These are phyloP conservation scores for Patellifolia procumbens DNA, from an alignment of 179 eudicot genomes.

Conservation along the genomic window DNA sequence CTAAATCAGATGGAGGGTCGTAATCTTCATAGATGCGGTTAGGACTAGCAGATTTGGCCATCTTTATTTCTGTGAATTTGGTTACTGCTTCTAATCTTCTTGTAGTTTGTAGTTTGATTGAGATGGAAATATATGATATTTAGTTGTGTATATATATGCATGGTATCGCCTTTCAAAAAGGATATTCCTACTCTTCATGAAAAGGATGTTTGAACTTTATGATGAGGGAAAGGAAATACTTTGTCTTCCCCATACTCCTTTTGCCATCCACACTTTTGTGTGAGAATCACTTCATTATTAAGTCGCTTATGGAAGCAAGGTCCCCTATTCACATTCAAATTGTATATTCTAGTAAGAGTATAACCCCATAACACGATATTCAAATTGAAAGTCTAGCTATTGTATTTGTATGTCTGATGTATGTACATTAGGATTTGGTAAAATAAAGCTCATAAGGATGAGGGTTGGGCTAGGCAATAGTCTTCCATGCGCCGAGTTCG, in stretches of 20 bases:
- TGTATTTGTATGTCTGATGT: too few species aligned
- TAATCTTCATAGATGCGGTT: conserved; percentile 29
- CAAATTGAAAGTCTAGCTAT: too few species aligned
- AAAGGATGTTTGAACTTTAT: conserved; percentile 26
- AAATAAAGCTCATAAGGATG: too few species aligned
- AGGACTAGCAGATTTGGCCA: conserved; percentile 13
- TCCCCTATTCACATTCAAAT: neutral
- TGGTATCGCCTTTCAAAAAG: conserved; percentile 18
- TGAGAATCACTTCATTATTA: conserved; percentile 18
- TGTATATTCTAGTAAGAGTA: too few species aligned
- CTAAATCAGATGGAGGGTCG: conserved; percentile 29
- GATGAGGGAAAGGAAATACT: conserved; percentile 28
- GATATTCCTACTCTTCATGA: conserved; percentile 22
- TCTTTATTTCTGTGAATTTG: conserved; percentile 12
- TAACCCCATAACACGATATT: too few species aligned
- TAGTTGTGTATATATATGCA: conserved; percentile 4
- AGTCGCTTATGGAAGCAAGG: conserved; percentile 1
- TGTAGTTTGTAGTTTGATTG: conserved; percentile 14
- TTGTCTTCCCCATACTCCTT: conserved; percentile 25
- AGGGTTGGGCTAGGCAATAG: too few species aligned
- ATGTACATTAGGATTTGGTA: too few species aligned
- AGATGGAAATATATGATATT: neutral
- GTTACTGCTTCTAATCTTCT: neutral
- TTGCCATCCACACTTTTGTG: conserved; percentile 1
- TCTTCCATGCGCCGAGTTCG: too few species aligned